A percentile compares a stretch with the other conserved stretches of the same genome.
phyloP scores from a whole-genome alignment of 2,329 filamentous ascomycete genomes.

The Penicillium concentricum region DNA sequence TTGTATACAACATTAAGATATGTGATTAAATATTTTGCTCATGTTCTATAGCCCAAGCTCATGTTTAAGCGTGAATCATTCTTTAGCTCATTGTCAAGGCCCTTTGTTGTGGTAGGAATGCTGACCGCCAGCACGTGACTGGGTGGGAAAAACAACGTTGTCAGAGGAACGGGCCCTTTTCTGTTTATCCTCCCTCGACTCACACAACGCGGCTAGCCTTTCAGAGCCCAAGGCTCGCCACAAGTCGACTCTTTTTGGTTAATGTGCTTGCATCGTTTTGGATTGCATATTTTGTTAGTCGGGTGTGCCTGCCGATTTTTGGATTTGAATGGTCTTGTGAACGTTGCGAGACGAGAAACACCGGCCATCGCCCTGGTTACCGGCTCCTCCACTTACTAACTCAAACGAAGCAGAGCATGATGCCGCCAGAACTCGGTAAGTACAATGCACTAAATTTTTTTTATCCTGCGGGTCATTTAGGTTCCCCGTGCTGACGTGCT shows the following conservation, averaged over 20 bases:
- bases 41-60: not conserved
- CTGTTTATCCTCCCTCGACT: constrained; percentile 40
- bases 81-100: not conserved
- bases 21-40: not conserved
- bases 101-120: constrained; percentile 22
- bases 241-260: constrained; percentile 1
- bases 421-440: constrained; percentile 27
- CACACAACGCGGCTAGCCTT: constrained; percentile 21
- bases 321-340: constrained; percentile 17
- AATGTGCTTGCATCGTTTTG: constrained; percentile 3
- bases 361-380: constrained; percentile 27
- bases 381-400: constrained; percentile 24
- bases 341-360: constrained; percentile 12
- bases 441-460: not conserved
- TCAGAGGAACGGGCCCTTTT: constrained; percentile 42
- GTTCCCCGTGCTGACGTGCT: constrained; percentile 8
- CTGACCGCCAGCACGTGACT: constrained; percentile 36
- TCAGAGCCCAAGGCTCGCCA: constrained; percentile 12
- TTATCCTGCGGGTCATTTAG: not conserved
- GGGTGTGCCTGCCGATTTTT: constrained; percentile 2
- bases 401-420: constrained; percentile 13
- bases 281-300: not conserved
- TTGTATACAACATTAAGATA: not conserved
- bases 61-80: not conserved
- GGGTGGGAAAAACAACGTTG: constrained; percentile 35